Percentiles rank a stretch among this genome's conserved stretches.
Conservation (phyloP, 805 yeast genomes). For the Metschnikowia picachoensis region DNA sequence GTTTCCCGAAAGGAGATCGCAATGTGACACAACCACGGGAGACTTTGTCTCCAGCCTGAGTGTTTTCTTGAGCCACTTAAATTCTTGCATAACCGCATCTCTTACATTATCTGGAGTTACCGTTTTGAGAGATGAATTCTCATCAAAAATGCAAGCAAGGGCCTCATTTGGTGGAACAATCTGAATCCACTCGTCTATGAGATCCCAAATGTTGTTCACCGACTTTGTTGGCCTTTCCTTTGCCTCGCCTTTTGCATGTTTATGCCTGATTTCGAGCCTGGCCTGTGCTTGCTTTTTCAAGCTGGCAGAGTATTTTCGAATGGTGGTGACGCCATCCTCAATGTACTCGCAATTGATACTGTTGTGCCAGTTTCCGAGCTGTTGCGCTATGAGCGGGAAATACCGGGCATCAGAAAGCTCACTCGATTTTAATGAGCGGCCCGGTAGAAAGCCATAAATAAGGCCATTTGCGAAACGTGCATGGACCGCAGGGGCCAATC, state of each 20-base stretch:
- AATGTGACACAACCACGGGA: constrained; percentile 61
- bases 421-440: constrained; percentile 53
- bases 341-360: constrained; percentile 43
- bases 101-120: constrained; percentile 27
- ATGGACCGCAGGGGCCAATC: constrained; percentile 64
- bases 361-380: constrained; percentile 69
- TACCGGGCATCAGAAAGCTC: constrained; percentile 48
- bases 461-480: constrained; percentile 71
- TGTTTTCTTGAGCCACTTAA: constrained; percentile 48
- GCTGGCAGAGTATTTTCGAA: constrained; percentile 28
- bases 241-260: constrained; percentile 3
- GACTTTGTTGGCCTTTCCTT: constrained; percentile 13
- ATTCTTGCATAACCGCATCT: constrained; percentile 45
- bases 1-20: constrained; percentile 73
- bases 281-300: constrained; percentile 13
- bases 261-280: not conserved
- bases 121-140: constrained; percentile 23
- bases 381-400: constrained; percentile 58
- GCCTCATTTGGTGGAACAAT: constrained; percentile 52
- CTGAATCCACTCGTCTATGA: constrained; percentile 58
- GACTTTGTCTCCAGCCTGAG: constrained; percentile 39
- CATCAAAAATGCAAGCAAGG: constrained; percentile 32
- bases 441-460: constrained; percentile 65
- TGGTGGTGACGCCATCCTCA: constrained; percentile 42
- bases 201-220: constrained; percentile 53